phyloP scores from a whole-genome alignment of 345 rosid species.

The Eucalyptus sp. region DNA sequence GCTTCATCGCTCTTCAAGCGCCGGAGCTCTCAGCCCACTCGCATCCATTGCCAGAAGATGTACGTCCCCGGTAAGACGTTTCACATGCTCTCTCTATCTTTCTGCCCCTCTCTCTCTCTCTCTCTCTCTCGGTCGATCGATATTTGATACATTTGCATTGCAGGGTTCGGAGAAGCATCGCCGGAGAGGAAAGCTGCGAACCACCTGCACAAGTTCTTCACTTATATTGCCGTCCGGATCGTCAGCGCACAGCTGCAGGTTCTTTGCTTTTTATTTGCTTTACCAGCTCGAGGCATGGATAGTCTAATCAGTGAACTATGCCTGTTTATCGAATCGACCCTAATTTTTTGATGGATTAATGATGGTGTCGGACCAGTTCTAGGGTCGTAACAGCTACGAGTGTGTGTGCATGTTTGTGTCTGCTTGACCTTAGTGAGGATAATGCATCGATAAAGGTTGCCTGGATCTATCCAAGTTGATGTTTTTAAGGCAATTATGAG shows the following conservation, averaged over 20 bases:
- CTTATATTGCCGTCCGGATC: conserved; percentile 61
- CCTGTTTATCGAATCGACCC: neutral
- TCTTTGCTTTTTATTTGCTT: neutral
- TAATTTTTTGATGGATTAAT: neutral
- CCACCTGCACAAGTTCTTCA: conserved; percentile 75
- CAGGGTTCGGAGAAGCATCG: conserved; percentile 83
- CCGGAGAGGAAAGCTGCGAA: conserved; percentile 79
- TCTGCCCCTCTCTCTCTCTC: neutral
- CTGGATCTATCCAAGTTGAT: neutral
- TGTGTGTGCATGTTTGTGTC: neutral
- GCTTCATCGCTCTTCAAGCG: neutral
- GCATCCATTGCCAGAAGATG: conserved; percentile 44
- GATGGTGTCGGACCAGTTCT: neutral
- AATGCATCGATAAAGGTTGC: neutral
- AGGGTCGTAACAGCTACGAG: neutral
- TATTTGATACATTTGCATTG: neutral
- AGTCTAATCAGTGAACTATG: neutral
- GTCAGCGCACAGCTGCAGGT: conserved; percentile 82
- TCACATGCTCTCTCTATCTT: neutral
- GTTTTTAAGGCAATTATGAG: neutral
- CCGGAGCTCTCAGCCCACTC: conserved; percentile 4
- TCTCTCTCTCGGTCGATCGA: neutral
- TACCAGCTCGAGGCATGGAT: neutral
- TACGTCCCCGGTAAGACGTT: conserved; percentile 35
- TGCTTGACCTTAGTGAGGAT: neutral